Evolutionary conservation across 768 basidiomycete species (phyloP), one percentile per base, ranked within the genome.

Genomic region (Pisolithus sp.): DNA sequence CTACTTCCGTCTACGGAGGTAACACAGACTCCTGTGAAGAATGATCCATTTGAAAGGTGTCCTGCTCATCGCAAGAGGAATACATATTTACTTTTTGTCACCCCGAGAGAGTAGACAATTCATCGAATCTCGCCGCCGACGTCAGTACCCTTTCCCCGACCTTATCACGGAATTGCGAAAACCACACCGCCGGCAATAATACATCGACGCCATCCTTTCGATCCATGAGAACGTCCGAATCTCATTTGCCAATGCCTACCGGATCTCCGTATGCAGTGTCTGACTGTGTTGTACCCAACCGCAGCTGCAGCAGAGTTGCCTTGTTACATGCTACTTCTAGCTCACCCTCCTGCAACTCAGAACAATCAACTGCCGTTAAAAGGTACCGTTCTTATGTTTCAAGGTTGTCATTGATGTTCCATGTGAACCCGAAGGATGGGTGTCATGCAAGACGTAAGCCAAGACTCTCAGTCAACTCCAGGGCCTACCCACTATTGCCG

Each of bases 71-170:
- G 7, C 52, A 50, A 40, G 56, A 60, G 51, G 62, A 59, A 49
- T 36, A 48, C 8, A 2, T 61, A 20, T 70, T 68, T 40, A 64
- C 68, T 3, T 68, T 68, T 44, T 65, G 55, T 21, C 66, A 66
- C 17, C 60, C 59, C 40, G 57, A 62, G n/a, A 46, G 31, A 39
- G 57, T 42, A 23, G 24, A 50, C 37, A 39, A 44, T 34, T 49
- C 26, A 0, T 26, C 28, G 4, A 3, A 17, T 23, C 31, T 10
- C 26, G n/a, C 18, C 28, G 39, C 54, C 51, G 46, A 48, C 53
- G 50, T 12, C 28, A 8, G 43, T 42, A 39, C 48, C n/a, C 23
- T 6, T 8, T 7, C 45, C 20, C 34, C 13, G 48, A 47, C n/a
- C 4, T 41, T 41, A 9, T 20, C 23, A 15, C 18, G 2, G n/a